Evolutionary conservation across 768 basidiomycete genomes (phyloP).

Genomic region (Amylocystis lapponica): DNA sequence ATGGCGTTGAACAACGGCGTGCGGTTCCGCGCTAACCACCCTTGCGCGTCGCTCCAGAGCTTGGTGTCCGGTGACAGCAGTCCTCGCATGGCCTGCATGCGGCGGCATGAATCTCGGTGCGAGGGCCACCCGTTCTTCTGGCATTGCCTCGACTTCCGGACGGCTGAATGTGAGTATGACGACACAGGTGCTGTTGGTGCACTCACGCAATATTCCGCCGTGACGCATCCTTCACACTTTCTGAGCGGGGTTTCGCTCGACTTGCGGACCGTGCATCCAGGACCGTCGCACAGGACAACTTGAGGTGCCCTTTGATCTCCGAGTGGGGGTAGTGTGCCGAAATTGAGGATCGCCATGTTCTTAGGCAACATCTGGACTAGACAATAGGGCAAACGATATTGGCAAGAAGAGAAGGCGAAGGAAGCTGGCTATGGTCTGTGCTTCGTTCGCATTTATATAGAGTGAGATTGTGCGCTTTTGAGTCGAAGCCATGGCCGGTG

Average conservation of each 20-base stretch:
- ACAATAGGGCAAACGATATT: no score
- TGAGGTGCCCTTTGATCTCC: no score
- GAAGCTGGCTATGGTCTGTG: no score
- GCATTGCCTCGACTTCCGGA: neutral
- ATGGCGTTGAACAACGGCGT: neutral
- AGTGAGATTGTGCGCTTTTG: no score
- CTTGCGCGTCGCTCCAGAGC: constrained; percentile 1
- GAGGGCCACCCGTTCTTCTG: constrained; percentile 1
- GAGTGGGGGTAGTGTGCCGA: no score
- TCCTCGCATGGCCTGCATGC: neutral
- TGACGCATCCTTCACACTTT: neutral
- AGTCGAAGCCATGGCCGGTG: no score
- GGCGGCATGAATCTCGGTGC: neutral
- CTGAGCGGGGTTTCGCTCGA: neutral
- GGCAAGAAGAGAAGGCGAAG: no score
- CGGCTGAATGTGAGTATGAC: neutral
- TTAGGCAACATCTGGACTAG: no score
- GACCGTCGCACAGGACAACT: neutral
- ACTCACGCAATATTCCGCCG: neutral
- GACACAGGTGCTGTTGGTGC: neutral
- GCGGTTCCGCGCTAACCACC: neutral
- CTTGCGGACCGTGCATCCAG: neutral
- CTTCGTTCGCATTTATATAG: no score
- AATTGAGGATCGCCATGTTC: no score
- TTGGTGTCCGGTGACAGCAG: neutral